A percentile compares a stretch with the other conserved stretches of the same genome.
These are phyloP conservation scores for Alternaria brassicae DNA, from an alignment of 2,329 filamentous ascomycete species.

Conservation along the genomic window DNA sequence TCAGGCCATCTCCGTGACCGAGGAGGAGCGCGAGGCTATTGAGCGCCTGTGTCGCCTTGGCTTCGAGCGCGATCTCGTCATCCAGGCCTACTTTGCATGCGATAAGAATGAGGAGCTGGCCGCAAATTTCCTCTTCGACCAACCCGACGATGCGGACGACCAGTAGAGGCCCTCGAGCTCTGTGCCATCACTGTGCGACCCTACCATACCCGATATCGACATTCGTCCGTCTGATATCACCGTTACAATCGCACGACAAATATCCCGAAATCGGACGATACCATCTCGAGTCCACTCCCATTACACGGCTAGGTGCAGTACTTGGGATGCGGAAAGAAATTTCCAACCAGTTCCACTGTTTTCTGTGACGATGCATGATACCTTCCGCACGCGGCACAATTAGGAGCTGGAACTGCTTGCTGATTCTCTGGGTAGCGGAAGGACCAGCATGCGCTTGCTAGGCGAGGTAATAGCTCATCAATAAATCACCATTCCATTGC, in stretches of 20 bases:
- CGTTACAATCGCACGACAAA: conserved; percentile 30
- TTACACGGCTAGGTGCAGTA: conserved; percentile 14
- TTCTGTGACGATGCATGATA: conserved; percentile 23
- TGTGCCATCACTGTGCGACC: conserved; percentile 33
- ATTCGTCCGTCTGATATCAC: conserved; percentile 31
- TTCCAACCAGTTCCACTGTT: conserved; percentile 5
- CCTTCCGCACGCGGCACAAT: conserved; percentile 18
- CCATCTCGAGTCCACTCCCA: conserved; percentile 18
- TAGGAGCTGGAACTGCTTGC: conserved; percentile 13
- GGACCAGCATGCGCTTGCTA: conserved; percentile 6
- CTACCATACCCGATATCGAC: conserved; percentile 29
- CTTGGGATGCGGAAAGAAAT: conserved; percentile 13
- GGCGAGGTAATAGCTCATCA: conserved; percentile 14
- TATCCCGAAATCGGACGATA: conserved; percentile 27
- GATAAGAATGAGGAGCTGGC: conserved; percentile 99
- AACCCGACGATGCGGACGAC: conserved; percentile 82
- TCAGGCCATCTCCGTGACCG: conserved; percentile 88
- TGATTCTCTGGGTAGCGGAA: conserved; percentile 13
- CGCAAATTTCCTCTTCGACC: conserved; percentile 97
- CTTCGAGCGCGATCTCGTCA: conserved; percentile 90
- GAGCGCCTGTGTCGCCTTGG: conserved; percentile 92
- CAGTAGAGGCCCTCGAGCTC: conserved; percentile 35
- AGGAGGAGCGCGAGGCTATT: conserved; percentile 96
- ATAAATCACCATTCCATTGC: conserved; percentile 8
- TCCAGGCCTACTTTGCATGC: conserved; percentile 98